Evolutionary conservation across 169 alveolate genomes (phyloP), one percentile per base, ranked within the genome.

Genomic region (Plasmodium gallinaceum): DNA sequence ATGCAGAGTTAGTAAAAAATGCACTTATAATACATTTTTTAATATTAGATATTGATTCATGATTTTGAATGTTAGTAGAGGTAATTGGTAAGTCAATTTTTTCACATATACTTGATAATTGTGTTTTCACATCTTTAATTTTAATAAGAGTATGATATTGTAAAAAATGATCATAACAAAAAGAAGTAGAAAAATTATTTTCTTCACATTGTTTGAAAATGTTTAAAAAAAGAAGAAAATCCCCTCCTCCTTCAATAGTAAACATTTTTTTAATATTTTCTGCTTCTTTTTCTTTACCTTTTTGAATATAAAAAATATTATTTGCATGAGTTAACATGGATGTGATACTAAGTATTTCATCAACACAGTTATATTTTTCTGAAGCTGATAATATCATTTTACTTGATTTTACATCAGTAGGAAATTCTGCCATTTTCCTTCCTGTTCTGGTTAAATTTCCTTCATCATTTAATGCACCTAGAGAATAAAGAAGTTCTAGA

Each of bases 341-440:
- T 26, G 98, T 96, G n/a, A 99, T 98, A 16, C 98, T 97, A 43
- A 98, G 91, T 26, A 97, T 96, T 92, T 99, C 99, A 70, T 98
- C 98, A 18, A 98, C 98, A 93, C 99, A 98, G 73, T 95, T 96
- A 96, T 97, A 98, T 91, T 98, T 96, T 86, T 96, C 99, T 8
- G 85, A 66, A 7, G 99, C 95, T 18, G 95, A 85, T 52, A 97
- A 91, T 65, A 97, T 70, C 92, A 96, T 93, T 96, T 98, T 98
- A 60, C 99, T 95, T 64, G 97, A 96, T 97, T 97, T 97, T 37
- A 99, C 99, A 83, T 99, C 99, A 70, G 99, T 90, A 12, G 99
- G 99, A 51, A 99, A 98, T 93, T 98, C 99, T 5, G 99, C 99
- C 99, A 99, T 99, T 69, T 98, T 97, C 54, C 99, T 93, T 1